Conservation (phyloP, 2,329 filamentous ascomycete species). For the Cladosporium sp. region DNA sequence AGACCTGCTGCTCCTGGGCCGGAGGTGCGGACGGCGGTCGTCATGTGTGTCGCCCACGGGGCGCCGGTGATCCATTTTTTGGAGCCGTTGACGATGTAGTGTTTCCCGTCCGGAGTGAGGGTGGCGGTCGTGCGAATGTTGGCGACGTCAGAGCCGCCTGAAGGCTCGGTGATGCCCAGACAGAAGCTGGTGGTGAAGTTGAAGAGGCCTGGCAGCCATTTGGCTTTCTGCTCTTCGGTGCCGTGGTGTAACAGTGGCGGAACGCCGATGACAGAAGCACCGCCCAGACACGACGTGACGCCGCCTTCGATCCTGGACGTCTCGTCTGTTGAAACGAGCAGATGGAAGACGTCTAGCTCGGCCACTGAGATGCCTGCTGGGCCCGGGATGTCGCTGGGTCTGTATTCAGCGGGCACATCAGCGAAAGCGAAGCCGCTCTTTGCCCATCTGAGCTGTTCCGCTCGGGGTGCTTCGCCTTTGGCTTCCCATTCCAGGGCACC, state of each 20-base stretch:
- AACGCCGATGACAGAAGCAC: constrained; percentile 59
- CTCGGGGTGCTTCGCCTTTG: constrained; percentile 44
- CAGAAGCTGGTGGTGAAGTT: constrained; percentile 58
- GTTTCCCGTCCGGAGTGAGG: constrained; percentile 39
- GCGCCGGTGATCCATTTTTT: constrained; percentile 59
- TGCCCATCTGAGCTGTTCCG: constrained; percentile 38
- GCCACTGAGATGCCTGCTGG: constrained; percentile 45
- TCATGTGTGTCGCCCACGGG: constrained; percentile 32
- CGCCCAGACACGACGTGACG: constrained; percentile 55
- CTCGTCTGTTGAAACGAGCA: constrained; percentile 31
- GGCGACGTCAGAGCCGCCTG: constrained; percentile 60
- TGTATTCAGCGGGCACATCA: constrained; percentile 42
- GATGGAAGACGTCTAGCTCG: constrained; percentile 56
- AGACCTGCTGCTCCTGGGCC: constrained; percentile 51
- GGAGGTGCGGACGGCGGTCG: constrained; percentile 59
- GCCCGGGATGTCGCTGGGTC: constrained; percentile 37
- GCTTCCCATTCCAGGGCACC: constrained; percentile 61
- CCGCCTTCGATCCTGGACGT: constrained; percentile 40
- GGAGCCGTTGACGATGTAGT: constrained; percentile 61
- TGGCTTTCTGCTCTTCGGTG: constrained; percentile 54
- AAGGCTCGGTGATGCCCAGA: constrained; percentile 61
- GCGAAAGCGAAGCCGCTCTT: constrained; percentile 40
- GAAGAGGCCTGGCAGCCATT: constrained; percentile 58
- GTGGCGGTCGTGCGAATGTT: constrained; percentile 58
- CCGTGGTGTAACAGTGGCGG: constrained; percentile 63